Conservation (phyloP, 75 land plant genomes). For the Sequoiadendron giganteum region DNA sequence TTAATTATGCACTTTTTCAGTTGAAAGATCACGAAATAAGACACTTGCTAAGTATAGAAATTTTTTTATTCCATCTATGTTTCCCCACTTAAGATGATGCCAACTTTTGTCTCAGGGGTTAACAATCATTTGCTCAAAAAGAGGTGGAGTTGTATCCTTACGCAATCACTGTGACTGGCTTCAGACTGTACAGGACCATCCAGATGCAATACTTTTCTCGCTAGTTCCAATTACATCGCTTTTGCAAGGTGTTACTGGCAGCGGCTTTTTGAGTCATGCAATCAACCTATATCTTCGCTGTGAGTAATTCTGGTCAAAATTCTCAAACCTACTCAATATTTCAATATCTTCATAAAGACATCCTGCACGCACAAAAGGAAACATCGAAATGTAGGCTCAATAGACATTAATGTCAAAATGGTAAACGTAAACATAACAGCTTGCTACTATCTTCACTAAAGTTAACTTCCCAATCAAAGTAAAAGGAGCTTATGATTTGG, state of each 20-base stretch:
- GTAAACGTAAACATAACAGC: neutral
- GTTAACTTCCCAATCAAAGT: neutral
- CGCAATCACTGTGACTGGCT: constrained; percentile 63
- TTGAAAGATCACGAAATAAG: neutral
- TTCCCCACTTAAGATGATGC: neutral
- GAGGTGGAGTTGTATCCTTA: constrained; percentile 59
- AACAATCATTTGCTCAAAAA: constrained; percentile 60
- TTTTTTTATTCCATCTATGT: neutral
- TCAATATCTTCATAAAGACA: neutral
- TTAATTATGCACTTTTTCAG: neutral
- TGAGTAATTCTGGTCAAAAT: constrained; percentile 26
- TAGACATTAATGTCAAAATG: neutral
- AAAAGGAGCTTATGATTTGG: neutral
- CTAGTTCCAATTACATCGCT: constrained; percentile 81
- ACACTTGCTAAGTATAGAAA: neutral
- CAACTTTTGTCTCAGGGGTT: constrained; percentile 56
- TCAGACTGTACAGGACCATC: constrained; percentile 49
- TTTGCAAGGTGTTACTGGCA: constrained; percentile 73
- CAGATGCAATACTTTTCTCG: constrained; percentile 70
- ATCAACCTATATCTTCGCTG: constrained; percentile 82
- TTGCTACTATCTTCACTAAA: neutral
- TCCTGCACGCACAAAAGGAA: neutral
- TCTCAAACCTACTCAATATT: neutral
- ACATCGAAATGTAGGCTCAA: neutral
- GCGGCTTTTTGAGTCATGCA: constrained; percentile 83